These are phyloP conservation scores for Sphagnum contortum DNA, from an alignment of 225 moss, liverwort and hornwort genomes.

Conservation along the genomic window DNA sequence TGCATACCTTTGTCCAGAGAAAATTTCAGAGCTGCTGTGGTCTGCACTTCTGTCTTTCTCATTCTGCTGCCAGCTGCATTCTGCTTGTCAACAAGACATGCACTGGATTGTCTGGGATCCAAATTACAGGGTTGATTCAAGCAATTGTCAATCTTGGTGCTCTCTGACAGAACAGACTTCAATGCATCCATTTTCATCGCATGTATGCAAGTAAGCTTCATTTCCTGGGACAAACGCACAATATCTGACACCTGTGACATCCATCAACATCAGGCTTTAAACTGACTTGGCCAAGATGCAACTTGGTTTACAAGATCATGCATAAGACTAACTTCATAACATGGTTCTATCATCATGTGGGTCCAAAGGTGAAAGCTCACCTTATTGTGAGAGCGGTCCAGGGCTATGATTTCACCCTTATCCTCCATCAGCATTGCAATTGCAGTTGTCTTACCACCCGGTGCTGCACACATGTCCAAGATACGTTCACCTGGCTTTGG, in stretches of 20 bases:
- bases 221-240: conserved; percentile 68
- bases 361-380: conserved; percentile 19
- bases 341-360: too few relatives aligned
- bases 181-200: conserved; percentile 87
- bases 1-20: too few relatives aligned
- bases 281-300: too few relatives aligned
- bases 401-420: conserved; percentile 75
- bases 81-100: not conserved
- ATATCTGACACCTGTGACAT: conserved; percentile 65
- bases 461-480: conserved; percentile 98
- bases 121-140: conserved; percentile 5
- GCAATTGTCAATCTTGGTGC: conserved; percentile 8
- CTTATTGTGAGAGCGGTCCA: conserved; percentile 97
- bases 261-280: too few relatives aligned
- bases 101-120: not conserved
- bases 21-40: not conserved
- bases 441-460: conserved; percentile 91
- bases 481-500: conserved; percentile 93
- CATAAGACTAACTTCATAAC: too few relatives aligned
- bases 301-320: too few relatives aligned
- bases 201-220: conserved; percentile 75
- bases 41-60: not conserved
- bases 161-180: conserved; percentile 35
- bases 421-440: conserved; percentile 83
- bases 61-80: not conserved